Conservation (phyloP, 2,329 filamentous ascomycete genomes). For the Colletotrichum agaves region DNA sequence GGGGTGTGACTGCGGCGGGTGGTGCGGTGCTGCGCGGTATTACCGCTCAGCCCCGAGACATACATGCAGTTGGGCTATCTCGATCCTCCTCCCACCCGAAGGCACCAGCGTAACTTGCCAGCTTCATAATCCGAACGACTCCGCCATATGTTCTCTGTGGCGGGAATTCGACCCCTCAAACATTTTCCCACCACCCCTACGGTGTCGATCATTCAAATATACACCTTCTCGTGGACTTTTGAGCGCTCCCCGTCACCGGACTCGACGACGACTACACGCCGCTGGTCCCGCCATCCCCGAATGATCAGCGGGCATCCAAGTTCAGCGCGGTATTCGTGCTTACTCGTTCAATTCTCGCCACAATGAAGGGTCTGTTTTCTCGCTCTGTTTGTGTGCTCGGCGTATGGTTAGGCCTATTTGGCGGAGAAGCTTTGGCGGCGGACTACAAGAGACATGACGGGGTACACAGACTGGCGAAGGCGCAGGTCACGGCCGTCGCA, state of each 20-base stretch:
- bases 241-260: no score
- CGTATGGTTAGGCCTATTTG: conserved; percentile 1
- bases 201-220: background rate
- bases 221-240: background rate
- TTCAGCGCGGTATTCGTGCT: conserved; percentile 4
- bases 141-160: background rate
- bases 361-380: conserved; percentile 2
- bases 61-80: conserved; percentile 28
- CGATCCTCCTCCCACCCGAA: conserved; percentile 21
- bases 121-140: conserved; percentile 18
- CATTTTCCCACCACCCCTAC: background rate
- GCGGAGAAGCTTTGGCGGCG: conserved; percentile 32
- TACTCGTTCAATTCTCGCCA: background rate
- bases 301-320: conserved; percentile 13
- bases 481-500: conserved; percentile 33
- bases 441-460: conserved; percentile 46
- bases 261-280: background rate
- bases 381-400: conserved; percentile 23
- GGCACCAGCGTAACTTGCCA: conserved; percentile 27
- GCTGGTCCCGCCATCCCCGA: conserved; percentile 5
- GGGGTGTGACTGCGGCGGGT: conserved; percentile 35
- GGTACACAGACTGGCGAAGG: conserved; percentile 46
- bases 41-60: conserved; percentile 32
- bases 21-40: conserved; percentile 30
- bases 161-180: background rate